Evolutionary conservation across 1,284 basidiomycete genomes (phyloP).

Genomic region (Fistulinella cinereoalba): DNA sequence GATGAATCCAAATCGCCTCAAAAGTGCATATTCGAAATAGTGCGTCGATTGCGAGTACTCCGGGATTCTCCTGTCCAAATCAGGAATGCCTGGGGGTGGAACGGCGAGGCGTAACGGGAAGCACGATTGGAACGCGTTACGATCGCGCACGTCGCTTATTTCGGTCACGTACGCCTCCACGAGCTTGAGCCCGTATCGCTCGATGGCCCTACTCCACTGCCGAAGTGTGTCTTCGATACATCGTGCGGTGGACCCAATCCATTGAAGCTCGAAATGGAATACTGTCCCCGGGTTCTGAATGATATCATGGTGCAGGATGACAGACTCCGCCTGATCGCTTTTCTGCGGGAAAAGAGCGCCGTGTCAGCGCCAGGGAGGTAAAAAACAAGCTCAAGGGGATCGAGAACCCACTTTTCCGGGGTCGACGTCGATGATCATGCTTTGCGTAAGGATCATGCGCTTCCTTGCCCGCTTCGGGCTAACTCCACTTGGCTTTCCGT

Average conservation of each 20-base stretch:
- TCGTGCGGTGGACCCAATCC: constrained; percentile 96
- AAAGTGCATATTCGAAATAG: constrained; percentile 81
- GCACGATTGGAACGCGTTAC: constrained; percentile 87
- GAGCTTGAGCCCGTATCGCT: constrained; percentile 87
- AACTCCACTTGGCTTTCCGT: constrained; percentile 35
- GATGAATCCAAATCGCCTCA: constrained; percentile 78
- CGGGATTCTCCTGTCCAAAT: constrained; percentile 65
- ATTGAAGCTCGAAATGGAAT: constrained; percentile 96
- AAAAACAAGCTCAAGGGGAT: background rate
- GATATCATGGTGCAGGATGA: constrained; percentile 87
- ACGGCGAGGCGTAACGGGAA: constrained; percentile 76
- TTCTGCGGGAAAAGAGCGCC: constrained; percentile 40
- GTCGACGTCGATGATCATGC: constrained; percentile 86
- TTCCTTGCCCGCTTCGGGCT: constrained; percentile 53
- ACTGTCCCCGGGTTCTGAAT: constrained; percentile 89
- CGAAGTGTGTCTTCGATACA: constrained; percentile 89
- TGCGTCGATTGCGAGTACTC: constrained; percentile 60
- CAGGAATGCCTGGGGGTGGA: constrained; percentile 68
- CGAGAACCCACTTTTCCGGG: constrained; percentile 58
- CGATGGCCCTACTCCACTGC: constrained; percentile 82
- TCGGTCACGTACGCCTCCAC: constrained; percentile 91
- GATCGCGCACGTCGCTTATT: constrained; percentile 76
- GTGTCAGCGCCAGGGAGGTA: constrained; percentile 10
- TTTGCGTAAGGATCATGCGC: constrained; percentile 79
- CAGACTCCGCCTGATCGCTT: constrained; percentile 85